Percentiles rank a stretch among this genome's conserved stretches.
phyloP scores from a whole-genome alignment of 2,329 filamentous ascomycete genomes.

The Colletotrichum brevisporum region DNA sequence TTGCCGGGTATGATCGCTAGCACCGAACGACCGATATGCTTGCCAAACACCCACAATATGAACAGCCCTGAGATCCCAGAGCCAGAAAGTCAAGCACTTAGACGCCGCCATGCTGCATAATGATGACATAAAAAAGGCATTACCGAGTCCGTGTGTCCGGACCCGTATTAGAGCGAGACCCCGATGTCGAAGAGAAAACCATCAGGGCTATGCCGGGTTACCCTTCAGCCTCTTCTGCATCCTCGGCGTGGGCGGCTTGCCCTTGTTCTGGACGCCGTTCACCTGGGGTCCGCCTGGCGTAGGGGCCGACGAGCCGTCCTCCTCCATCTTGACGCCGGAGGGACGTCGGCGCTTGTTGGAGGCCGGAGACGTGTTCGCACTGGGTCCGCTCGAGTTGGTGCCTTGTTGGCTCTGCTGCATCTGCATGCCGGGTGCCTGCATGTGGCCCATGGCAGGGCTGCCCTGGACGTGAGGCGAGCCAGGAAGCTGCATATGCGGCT shows the following conservation, averaged over 20 bases:
- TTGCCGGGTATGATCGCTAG: constrained; percentile 28
- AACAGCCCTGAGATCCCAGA: constrained; percentile 43
- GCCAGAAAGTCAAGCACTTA: constrained; percentile 43
- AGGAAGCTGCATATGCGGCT: constrained; percentile 72
- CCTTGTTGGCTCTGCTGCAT: constrained; percentile 78
- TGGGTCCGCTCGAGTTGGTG: constrained; percentile 75
- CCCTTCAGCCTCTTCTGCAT: constrained; percentile 69
- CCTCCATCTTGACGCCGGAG: constrained; percentile 70
- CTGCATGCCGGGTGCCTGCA: constrained; percentile 77
- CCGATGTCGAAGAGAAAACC: constrained; percentile 27
- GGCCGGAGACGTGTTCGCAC: constrained; percentile 76
- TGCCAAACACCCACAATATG: constrained; percentile 40
- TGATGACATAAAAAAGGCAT: constrained; percentile 49
- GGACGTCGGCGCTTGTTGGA: constrained; percentile 72
- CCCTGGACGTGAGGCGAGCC: constrained; percentile 72
- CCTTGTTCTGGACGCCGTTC: constrained; percentile 65
- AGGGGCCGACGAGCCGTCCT: constrained; percentile 65
- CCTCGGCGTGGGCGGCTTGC: constrained; percentile 70
- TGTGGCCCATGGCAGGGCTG: constrained; percentile 73
- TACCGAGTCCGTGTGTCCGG: constrained; percentile 29
- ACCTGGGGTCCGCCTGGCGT: constrained; percentile 64
- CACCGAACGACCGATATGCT: constrained; percentile 38
- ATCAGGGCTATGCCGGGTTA: constrained; percentile 52
- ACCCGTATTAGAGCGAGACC: constrained; percentile 34
- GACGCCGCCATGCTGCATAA: constrained; percentile 56